Base-by-base conservation (phyloP, 139 green algal genomes). In the Micromonas commoda region DNA sequence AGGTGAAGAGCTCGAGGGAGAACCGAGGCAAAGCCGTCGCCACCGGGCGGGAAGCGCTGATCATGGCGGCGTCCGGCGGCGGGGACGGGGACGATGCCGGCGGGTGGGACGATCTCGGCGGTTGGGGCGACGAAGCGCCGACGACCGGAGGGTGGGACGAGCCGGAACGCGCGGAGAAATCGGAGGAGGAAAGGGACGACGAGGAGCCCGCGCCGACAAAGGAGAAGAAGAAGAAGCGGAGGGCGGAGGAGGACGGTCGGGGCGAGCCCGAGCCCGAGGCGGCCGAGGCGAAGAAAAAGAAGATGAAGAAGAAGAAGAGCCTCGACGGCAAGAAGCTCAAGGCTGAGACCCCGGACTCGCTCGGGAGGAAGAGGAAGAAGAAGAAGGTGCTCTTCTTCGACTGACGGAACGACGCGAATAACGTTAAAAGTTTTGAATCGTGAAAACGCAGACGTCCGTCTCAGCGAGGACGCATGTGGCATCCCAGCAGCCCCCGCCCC, bases 251-350 rank as follows among this genome's bases (percentile, higher is more conserved):
- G n/a, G 54, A 24, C 1, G 1, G 54, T 65, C 24, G 2, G 24
- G 2, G 54, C 28, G 28, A 65, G 1, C 2, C 24, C 54, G 54
- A 19, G 24, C 24, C 54, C n/a, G 28, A 65, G 28, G 2, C 4
- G n/a, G 54, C 54, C 2, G 53, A 73, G 20, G 1, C 31, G 19
- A 19, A 2, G 32, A 29, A 54, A 20, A 16, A 73, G 29, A 19
- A 20, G 66, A 54, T 24, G 66, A 54, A 2, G 31, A 73, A 73
- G 32, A 73, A 73, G 53, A 51, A 73, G 53, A 73, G 66, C 52
- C 29, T 60, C 53, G 66, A 73, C 66, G 1, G 23, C n/a, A n/a
- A n/a, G n/a, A n/a, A n/a, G n/a, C n/a, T n/a, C n/a, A n/a, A n/a
- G n/a, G n/a, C n/a, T n/a, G n/a, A n/a, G n/a, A n/a, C n/a, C n/a